These are phyloP conservation scores for Globisporangium middletonii DNA, from an alignment of 352 stramenopile genomes.

Conservation along the genomic window DNA sequence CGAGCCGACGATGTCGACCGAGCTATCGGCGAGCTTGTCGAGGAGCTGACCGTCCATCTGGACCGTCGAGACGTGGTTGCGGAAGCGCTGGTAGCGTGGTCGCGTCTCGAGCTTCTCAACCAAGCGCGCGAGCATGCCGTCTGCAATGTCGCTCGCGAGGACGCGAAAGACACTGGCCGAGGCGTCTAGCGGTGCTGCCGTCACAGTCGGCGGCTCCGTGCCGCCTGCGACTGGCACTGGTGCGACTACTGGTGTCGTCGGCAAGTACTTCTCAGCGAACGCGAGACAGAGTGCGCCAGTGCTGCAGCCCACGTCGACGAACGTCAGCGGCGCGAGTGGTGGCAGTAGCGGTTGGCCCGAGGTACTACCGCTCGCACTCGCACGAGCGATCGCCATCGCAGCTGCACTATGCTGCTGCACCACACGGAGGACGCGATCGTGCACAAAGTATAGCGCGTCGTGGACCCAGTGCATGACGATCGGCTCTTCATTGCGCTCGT, in stretches of 20 bases:
- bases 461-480: constrained; percentile 1
- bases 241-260: not conserved
- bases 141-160: constrained; percentile 34
- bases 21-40: constrained; percentile 21
- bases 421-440: not conserved
- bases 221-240: not conserved
- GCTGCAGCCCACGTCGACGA: constrained; percentile 5
- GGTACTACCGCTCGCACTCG: not conserved
- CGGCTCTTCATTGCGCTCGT: constrained; percentile 2
- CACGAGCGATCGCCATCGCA: not conserved
- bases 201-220: constrained; percentile 1
- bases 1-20: constrained; percentile 33
- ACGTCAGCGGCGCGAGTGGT: not conserved
- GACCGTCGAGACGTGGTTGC: constrained; percentile 22
- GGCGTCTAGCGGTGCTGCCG: not conserved
- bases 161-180: constrained; percentile 7
- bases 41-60: constrained; percentile 33
- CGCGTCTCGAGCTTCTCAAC: constrained; percentile 17
- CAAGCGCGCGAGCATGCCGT: constrained; percentile 35
- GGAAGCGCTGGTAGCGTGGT: constrained; percentile 14
- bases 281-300: constrained; percentile 1
- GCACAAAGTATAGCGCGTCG: constrained; percentile 1
- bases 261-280: constrained; percentile 4
- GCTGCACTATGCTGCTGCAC: not conserved
- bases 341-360: no score